Conservation (phyloP, 108 stramenopile genomes). For the Craspedostauros australis region DNA sequence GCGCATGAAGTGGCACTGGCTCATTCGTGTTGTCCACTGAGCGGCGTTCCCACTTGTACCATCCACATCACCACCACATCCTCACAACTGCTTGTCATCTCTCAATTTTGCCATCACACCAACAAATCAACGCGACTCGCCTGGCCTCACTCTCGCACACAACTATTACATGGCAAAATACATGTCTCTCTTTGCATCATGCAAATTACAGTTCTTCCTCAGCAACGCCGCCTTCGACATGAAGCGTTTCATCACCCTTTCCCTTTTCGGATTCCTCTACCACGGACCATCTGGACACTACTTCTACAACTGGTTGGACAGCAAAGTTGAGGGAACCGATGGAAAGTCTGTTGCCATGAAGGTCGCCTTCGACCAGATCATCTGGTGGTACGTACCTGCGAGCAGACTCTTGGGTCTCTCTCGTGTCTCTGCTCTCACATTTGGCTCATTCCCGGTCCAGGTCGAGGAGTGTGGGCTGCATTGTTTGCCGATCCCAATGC, state of each 20-base stretch:
- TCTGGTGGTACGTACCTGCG: constrained; percentile 83
- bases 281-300: constrained; percentile 98
- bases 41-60: too few relatives aligned
- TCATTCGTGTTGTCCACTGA: too few relatives aligned
- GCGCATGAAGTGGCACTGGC: too few relatives aligned
- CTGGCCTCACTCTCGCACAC: not conserved
- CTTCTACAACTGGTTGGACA: constrained; percentile 97
- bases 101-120: not conserved
- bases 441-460: too few relatives aligned
- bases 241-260: constrained; percentile 89
- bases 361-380: constrained; percentile 92
- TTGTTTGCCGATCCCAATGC: too few relatives aligned
- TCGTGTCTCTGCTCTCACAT: too few relatives aligned
- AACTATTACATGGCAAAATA: not conserved
- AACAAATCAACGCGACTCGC: not conserved
- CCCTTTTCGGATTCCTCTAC: constrained; percentile 93
- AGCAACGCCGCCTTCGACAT: constrained; percentile 86
- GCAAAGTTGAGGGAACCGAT: constrained; percentile 79
- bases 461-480: too few relatives aligned
- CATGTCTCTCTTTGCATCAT: constrained; percentile 1
- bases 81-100: too few relatives aligned
- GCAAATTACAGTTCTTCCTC: constrained; percentile 81
- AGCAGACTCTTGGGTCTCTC: too few relatives aligned
- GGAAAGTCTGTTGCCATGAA: constrained; percentile 73
- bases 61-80: too few relatives aligned